A percentile compares a stretch with the other conserved stretches of the same genome.
Evolutionary conservation across 768 basidiomycete species (phyloP).

Genomic region (Russula sp.): DNA sequence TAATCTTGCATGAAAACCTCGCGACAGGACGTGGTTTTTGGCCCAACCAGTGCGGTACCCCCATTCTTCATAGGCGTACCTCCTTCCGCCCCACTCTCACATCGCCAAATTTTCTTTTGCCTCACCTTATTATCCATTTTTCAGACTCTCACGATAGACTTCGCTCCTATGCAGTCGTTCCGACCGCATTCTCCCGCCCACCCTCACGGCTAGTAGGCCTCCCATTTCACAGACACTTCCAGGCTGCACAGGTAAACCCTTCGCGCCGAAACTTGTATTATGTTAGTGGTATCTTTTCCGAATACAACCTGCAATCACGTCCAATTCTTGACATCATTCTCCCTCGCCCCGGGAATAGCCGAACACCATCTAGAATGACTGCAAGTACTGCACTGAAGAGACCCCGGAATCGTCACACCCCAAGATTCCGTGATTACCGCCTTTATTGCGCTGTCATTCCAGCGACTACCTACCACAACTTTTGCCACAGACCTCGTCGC

Average conservation of each 20-base stretch:
- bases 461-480: neutral
- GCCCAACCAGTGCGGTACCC: neutral
- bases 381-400: neutral
- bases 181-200: neutral
- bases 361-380: neutral
- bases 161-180: neutral
- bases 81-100: no score
- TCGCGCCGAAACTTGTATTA: neutral
- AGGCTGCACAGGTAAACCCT: neutral
- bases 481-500: neutral
- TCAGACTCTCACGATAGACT: neutral
- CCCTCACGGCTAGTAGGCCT: neutral
- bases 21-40: no score
- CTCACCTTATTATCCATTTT: neutral
- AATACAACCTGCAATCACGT: neutral
- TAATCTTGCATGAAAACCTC: no score
- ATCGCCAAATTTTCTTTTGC: no score
- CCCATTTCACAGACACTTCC: neutral
- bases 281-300: neutral
- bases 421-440: conserved; percentile 18
- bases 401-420: neutral
- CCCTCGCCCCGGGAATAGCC: no score
- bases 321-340: neutral
- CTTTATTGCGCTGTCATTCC: neutral
- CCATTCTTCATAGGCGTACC: no score